Percentiles rank a stretch among this genome's conserved stretches.
These are phyloP conservation scores for Deinandra increscens DNA, from an alignment of 129 eudicot genomes.

Conservation along the genomic window DNA sequence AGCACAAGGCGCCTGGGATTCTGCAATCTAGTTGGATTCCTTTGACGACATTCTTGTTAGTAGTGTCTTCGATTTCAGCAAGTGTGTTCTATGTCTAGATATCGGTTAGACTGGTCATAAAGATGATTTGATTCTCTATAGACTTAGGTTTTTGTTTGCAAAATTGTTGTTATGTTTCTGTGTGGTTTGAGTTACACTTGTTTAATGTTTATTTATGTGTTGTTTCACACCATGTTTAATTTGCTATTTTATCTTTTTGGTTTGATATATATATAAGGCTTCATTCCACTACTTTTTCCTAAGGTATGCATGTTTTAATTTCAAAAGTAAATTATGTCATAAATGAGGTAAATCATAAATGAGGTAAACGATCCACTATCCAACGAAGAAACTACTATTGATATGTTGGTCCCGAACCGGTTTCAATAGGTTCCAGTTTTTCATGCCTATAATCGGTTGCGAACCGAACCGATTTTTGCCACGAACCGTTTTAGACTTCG, in stretches of 20 bases:
- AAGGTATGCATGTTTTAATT: too few species aligned
- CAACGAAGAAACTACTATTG: too few species aligned
- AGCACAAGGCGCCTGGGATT: constrained; percentile 12
- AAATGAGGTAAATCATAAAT: too few species aligned
- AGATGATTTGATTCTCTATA: constrained; percentile 4
- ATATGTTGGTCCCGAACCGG: too few species aligned
- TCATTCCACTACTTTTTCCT: too few species aligned
- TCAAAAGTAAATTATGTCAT: too few species aligned
- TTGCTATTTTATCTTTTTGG: constrained; percentile 11
- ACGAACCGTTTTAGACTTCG: too few species aligned
- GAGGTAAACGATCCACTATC: too few species aligned
- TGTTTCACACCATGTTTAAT: neutral
- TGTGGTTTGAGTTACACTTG: constrained; percentile 6
- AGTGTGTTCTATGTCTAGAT: constrained; percentile 15
- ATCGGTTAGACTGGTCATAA: neutral
- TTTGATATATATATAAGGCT: constrained; percentile 1
- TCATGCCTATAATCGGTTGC: too few species aligned
- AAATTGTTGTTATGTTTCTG: constrained; percentile 11
- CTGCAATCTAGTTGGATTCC: constrained; percentile 7
- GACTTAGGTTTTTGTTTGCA: neutral
- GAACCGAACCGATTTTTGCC: too few species aligned
- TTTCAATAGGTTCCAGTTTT: too few species aligned
- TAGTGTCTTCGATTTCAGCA: neutral
- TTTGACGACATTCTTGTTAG: constrained; percentile 13
- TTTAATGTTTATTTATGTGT: neutral